Base-by-base conservation (phyloP, 371 early-diverging fungal species). In the Capillidium rhysosporum region DNA sequence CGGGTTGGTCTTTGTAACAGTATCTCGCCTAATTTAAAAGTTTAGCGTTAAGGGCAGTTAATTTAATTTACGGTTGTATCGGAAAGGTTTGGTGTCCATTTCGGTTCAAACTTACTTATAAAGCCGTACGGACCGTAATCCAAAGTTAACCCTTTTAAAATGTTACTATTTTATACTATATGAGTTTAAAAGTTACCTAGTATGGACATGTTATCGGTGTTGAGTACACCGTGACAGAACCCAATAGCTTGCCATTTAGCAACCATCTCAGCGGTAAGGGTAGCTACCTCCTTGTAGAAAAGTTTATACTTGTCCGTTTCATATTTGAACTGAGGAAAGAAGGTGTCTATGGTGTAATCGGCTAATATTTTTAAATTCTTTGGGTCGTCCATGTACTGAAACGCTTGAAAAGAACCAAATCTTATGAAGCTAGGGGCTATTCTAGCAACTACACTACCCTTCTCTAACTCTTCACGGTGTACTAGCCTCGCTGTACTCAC, bases 121-220 rank as follows among this genome's bases (percentile, higher is more conserved):
- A 91, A 86, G 41, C 78, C 86, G 57, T 65, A 89, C 1, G 94
- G 91, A 0, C 94, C 94, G 59, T 84, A 89, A 59, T 93, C 90
- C 39, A 90, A 67, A 1, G 94, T 90, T 8, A 88, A 58, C 1
- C 87, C 82, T 53, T 47, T 9, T 12, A 46, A 21, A n/a, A n/a
- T n/a, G n/a, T n/a, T n/a, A n/a, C 40, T 24, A 54, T 12, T 55
- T 7, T 41, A 28, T 54, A 31, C 10, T 10, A n/a, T 25, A 24
- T 2, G 2, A 45, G 46, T 26, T 5, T 16, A 30, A 21, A 16
- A 16, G 31, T 44, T 43, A 43, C 71, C 78, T 28, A 86, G 57
- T 0, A 89, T 65, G 1, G 87, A 86, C 86, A 89, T 86, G 55
- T 89, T 90, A 59, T 90, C 88, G 0, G 90, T 89, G 60, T 89